These are phyloP conservation scores for Acer negundo DNA, from an alignment of 345 rosid species.

Conservation along the genomic window DNA sequence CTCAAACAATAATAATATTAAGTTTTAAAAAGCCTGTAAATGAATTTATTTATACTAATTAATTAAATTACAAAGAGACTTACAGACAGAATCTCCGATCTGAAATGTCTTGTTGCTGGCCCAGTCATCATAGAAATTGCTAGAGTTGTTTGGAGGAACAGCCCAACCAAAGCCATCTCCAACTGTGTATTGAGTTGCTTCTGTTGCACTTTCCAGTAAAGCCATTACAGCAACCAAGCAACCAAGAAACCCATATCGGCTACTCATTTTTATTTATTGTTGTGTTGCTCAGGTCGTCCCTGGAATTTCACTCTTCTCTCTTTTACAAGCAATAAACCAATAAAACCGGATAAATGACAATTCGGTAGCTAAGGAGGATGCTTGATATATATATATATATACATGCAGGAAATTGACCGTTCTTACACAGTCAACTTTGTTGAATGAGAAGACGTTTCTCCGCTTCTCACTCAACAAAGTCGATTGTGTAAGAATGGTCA, in stretches of 20 bases:
- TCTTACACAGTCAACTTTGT: too few species aligned
- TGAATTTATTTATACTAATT: neutral
- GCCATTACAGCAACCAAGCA: constrained; percentile 10
- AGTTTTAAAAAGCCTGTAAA: neutral
- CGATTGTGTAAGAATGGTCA: too few species aligned
- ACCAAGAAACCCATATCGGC: neutral
- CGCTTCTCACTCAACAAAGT: too few species aligned
- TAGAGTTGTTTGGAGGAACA: constrained; percentile 24
- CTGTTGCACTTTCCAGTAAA: constrained; percentile 1
- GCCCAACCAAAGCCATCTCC: constrained; percentile 28
- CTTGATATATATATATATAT: too few species aligned
- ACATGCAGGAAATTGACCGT: too few species aligned
- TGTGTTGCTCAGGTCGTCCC: neutral
- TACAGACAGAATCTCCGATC: neutral
- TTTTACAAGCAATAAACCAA: neutral
- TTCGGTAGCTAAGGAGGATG: neutral
- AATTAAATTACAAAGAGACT: neutral
- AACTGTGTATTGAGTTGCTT: constrained; percentile 10
- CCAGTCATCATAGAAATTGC: constrained; percentile 20
- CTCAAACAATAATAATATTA: neutral
- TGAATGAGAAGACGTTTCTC: too few species aligned
- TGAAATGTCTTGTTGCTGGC: constrained; percentile 19
- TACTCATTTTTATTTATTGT: neutral
- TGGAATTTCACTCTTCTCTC: neutral
- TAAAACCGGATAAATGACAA: neutral